These are phyloP conservation scores for Cercospora brassicicola DNA, from an alignment of 2,329 filamentous ascomycete genomes.

Conservation along the genomic window DNA sequence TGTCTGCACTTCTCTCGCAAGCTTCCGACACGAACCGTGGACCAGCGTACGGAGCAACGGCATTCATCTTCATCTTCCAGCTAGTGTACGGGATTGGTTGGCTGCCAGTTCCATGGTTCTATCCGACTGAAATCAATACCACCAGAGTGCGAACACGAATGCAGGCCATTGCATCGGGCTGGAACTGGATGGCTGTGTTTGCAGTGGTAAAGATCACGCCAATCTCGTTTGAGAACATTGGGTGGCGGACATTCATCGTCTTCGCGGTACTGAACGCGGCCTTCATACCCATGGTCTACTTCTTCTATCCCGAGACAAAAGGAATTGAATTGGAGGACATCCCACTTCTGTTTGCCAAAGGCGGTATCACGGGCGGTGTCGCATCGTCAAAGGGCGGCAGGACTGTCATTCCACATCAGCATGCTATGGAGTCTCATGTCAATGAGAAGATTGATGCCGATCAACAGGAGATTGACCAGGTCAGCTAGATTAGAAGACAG, in stretches of 20 bases:
- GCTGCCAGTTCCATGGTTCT: constrained; percentile 38
- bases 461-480: constrained; percentile 4
- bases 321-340: constrained; percentile 10
- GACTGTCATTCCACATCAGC: constrained; percentile 20
- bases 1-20: constrained; percentile 44
- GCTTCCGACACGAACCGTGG: constrained; percentile 25
- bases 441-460: constrained; percentile 2
- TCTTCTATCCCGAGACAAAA: constrained; percentile 26
- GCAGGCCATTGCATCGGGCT: constrained; percentile 4
- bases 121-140: constrained; percentile 41
- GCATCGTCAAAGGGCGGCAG: constrained; percentile 19
- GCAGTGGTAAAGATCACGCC: constrained; percentile 32
- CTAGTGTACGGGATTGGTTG: constrained; percentile 64
- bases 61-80: constrained; percentile 68
- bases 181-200: constrained; percentile 33
- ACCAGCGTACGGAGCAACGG: constrained; percentile 51
- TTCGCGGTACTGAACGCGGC: constrained; percentile 16
- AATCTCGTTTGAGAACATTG: constrained; percentile 12
- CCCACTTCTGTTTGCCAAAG: neutral
- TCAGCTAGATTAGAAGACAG: neutral
- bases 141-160: constrained; percentile 6
- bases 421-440: constrained; percentile 11
- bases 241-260: constrained; percentile 20
- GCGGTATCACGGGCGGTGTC: neutral
- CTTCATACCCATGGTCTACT: constrained; percentile 6